Conservation (phyloP, 129 eudicot species). For the Cynara cardunculus region DNA sequence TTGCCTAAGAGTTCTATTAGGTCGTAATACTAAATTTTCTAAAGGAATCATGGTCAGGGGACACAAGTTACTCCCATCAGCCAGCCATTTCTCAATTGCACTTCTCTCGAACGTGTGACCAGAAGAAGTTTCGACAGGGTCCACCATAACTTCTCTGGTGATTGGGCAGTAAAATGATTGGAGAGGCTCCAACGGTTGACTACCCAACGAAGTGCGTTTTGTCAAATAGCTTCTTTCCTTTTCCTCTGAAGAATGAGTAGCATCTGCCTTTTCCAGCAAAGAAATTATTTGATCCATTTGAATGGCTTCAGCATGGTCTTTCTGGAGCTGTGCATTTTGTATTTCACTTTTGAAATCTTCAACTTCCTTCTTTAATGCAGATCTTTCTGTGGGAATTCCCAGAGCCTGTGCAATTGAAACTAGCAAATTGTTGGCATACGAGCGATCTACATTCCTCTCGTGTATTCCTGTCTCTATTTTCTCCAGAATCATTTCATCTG, state of each 20-base stretch:
- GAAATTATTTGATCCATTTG: conserved; percentile 70
- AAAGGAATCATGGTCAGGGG: conserved; percentile 46
- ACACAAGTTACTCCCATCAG: conserved; percentile 46
- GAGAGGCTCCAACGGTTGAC: conserved; percentile 64
- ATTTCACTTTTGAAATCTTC: conserved; percentile 62
- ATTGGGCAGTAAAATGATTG: conserved; percentile 67
- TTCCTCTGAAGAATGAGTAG: conserved; percentile 49
- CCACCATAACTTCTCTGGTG: conserved; percentile 63
- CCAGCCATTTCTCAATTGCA: conserved; percentile 67
- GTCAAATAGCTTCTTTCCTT: conserved; percentile 45
- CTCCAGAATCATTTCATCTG: conserved; percentile 56
- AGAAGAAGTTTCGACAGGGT: conserved; percentile 67
- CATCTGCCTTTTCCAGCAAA: conserved; percentile 62
- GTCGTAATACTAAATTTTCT: conserved; percentile 39
- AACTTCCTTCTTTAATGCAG: conserved; percentile 52
- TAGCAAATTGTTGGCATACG: conserved; percentile 48
- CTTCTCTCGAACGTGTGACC: conserved; percentile 72
- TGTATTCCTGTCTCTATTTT: conserved; percentile 62
- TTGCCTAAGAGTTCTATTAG: conserved; percentile 67
- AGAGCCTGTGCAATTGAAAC: conserved; percentile 47
- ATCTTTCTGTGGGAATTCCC: conserved; percentile 52
- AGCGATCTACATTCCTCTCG: conserved; percentile 56
- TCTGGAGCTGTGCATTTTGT: conserved; percentile 51
- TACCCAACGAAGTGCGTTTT: conserved; percentile 58
- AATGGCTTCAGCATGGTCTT: conserved; percentile 67